These are phyloP conservation scores for Candida ulmi DNA, from an alignment of 805 yeast genomes.

Conservation along the genomic window DNA sequence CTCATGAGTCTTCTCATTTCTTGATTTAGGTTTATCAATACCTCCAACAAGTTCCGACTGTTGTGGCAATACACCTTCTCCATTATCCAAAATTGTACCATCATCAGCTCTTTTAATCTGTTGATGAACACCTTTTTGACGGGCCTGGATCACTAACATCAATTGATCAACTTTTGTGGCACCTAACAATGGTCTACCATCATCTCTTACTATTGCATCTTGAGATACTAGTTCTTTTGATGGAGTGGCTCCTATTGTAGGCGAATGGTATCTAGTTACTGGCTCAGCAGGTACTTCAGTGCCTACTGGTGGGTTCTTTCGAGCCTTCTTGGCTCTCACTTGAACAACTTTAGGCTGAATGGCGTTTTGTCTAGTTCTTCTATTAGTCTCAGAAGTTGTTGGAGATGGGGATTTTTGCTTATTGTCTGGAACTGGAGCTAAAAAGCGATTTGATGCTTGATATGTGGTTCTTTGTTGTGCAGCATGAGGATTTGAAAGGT, in stretches of 20 bases:
- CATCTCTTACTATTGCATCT: slow-evolving; percentile 47
- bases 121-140: slow-evolving; percentile 69
- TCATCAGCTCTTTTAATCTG: slow-evolving; percentile 60
- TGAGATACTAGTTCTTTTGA: slow-evolving; percentile 35
- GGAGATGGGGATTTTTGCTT: slow-evolving; percentile 4
- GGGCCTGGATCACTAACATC: slow-evolving; percentile 87
- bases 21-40: slow-evolving; percentile 53
- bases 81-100: slow-evolving; percentile 59
- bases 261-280: slow-evolving; percentile 4
- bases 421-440: slow-evolving; percentile 5
- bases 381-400: slow-evolving; percentile 1
- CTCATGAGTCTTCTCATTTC: slow-evolving; percentile 50
- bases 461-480: no score
- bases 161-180: slow-evolving; percentile 88
- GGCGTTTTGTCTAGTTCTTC: not conserved
- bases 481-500: no score
- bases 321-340: not conserved
- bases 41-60: slow-evolving; percentile 73
- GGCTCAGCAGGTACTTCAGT: slow-evolving; percentile 5
- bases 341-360: not conserved
- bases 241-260: slow-evolving; percentile 2
- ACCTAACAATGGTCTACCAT: slow-evolving; percentile 68
- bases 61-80: slow-evolving; percentile 46
- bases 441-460: not conserved
- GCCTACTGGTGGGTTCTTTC: not conserved